Base-by-base conservation (phyloP, 371 early-diverging fungal species). In the Dichotomocladium elegans region DNA sequence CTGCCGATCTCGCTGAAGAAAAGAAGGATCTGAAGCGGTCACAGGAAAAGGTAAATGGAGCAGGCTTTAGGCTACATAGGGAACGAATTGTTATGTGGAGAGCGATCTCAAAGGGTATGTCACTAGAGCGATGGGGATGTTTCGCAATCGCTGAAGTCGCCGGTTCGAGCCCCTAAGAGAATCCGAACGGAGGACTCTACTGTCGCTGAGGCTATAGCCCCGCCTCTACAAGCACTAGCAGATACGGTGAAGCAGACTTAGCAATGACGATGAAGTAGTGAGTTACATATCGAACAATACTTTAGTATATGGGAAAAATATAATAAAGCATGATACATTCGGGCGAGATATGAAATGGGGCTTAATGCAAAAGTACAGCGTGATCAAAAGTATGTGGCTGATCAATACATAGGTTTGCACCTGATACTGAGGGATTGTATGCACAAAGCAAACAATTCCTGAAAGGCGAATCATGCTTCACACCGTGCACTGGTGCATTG, bases 1-100 rank as follows among this genome's bases (percentile, higher is more conserved):
- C 80, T 27, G 44, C 62, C 1, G 80, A 80, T 15, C 51, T 77
- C 10, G 61, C 64, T n/a, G 80, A 65, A 12, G 72, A 74, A 24
- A 66, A 61, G 25, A 74, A 72, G 57, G 71, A 72, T 12, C 42
- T 60, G 15, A 79, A 79, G 49, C 37, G 37, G 21, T 37, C 37
- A 37, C 37, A 37, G 15, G 37, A 9, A 37, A 37, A 37, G 37
- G 37, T 37, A 37, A n/a, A n/a, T n/a, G n/a, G n/a, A n/a, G n/a
- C n/a, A n/a, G n/a, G n/a, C n/a, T n/a, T n/a, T 37, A 37, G 21
- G n/a, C 21, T 9, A 37, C 21, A 37, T 37, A 37, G 21, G 21
- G 17, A 37, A 37, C 37, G 12, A n/a, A n/a, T 37, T 37, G 5
- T 15, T 15, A 17, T n/a, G 21, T 37, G 37, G 17, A 37, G 21